Evolutionary conservation across 2,329 filamentous ascomycete species (phyloP).

Genomic region (Ceratocystis alfenasii): DNA sequence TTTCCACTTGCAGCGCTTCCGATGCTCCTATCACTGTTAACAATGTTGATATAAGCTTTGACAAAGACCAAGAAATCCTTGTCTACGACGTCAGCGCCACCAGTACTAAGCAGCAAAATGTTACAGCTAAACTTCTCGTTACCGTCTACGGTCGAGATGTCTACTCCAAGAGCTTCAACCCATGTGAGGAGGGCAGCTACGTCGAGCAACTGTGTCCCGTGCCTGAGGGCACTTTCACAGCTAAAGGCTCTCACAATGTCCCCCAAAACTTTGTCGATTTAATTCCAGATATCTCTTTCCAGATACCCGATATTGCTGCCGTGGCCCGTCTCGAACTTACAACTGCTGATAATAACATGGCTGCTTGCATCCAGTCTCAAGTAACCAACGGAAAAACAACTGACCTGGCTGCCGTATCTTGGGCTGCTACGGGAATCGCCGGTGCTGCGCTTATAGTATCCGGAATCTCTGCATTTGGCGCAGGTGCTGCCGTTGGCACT

Average conservation of each 20-base stretch:
- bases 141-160: conserved; percentile 74
- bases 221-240: conserved; percentile 60
- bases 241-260: conserved; percentile 59
- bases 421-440: conserved; percentile 71
- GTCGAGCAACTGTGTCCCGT: conserved; percentile 68
- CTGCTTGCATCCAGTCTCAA: conserved; percentile 72
- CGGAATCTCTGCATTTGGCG: conserved; percentile 56
- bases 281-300: conserved; percentile 83
- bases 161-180: conserved; percentile 71
- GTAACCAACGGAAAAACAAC: conserved; percentile 82
- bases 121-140: conserved; percentile 63
- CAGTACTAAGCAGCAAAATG: conserved; percentile 63
- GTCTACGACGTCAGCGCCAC: conserved; percentile 72
- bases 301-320: conserved; percentile 80
- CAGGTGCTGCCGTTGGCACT: conserved; percentile 41
- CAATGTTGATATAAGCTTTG: conserved; percentile 64
- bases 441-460: conserved; percentile 68
- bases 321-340: conserved; percentile 66
- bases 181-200: conserved; percentile 56
- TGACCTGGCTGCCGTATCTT: conserved; percentile 62
- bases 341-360: conserved; percentile 42
- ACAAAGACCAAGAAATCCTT: conserved; percentile 60
- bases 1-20: conserved; percentile 53
- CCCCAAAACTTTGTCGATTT: conserved; percentile 56
- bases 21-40: conserved; percentile 51